A percentile compares a stretch with the other conserved stretches of the same genome.
Conservation (phyloP, 108 stramenopile genomes). For the Schizochytrium sp. region DNA sequence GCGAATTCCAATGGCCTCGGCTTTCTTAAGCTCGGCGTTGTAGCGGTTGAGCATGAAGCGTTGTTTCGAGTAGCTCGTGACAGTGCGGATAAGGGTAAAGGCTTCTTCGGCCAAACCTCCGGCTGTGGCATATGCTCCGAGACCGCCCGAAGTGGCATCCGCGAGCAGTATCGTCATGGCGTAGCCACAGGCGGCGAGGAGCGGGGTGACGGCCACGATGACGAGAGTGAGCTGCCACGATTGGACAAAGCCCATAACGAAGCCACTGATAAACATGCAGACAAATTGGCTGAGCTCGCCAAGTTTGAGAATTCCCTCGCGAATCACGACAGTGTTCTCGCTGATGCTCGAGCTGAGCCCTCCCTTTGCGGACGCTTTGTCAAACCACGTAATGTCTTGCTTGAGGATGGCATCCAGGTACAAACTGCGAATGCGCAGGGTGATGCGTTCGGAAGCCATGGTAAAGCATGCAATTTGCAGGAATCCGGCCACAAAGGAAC, state of each 20-base stretch:
- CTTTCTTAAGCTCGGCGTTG: constrained; percentile 14
- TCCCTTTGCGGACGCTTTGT: background rate
- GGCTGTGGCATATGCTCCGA: constrained; percentile 53
- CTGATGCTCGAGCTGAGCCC: background rate
- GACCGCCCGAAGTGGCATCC: constrained; percentile 24
- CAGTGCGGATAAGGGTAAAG: constrained; percentile 58
- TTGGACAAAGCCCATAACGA: constrained; percentile 45
- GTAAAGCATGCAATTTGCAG: background rate
- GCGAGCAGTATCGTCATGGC: constrained; percentile 31
- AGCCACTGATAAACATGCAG: constrained; percentile 28
- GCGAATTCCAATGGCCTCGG: constrained; percentile 40
- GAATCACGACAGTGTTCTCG: constrained; percentile 24
- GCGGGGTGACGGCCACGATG: constrained; percentile 48
- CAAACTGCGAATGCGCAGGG: constrained; percentile 29
- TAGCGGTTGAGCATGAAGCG: constrained; percentile 47
- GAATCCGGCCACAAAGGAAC: background rate
- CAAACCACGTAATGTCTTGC: constrained; percentile 11
- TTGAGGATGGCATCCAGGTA: constrained; percentile 28
- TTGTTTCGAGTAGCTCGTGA: constrained; percentile 65
- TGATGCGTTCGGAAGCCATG: constrained; percentile 18
- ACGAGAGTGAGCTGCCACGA: constrained; percentile 50
- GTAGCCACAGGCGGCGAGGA: constrained; percentile 33
- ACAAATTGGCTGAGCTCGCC: constrained; percentile 16
- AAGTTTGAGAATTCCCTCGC: constrained; percentile 34
- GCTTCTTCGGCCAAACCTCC: constrained; percentile 61